Evolutionary conservation across 176 grass and related monocot genomes (phyloP).

Genomic region (Poa pratensis): DNA sequence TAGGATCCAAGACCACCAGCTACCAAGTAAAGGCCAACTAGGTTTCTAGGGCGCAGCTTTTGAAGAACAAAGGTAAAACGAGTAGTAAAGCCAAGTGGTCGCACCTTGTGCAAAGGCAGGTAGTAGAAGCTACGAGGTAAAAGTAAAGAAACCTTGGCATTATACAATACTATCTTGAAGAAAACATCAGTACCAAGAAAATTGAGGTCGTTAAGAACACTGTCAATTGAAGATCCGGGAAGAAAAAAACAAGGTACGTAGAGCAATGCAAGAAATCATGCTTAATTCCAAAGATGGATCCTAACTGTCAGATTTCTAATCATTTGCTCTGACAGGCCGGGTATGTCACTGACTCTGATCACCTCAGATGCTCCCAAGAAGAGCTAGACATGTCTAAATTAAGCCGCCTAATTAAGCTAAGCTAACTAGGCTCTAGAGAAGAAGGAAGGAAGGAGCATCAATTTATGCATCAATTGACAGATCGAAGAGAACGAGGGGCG

Average conservation of each 20-base stretch:
- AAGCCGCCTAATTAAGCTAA: slow-evolving; percentile 49
- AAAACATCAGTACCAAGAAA: background rate
- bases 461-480: slow-evolving; percentile 66
- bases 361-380: slow-evolving; percentile 50
- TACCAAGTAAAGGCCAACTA: slow-evolving; percentile 54
- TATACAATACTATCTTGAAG: background rate
- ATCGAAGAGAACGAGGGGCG: slow-evolving; percentile 38
- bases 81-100: slow-evolving; percentile 53
- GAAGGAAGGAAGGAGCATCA: slow-evolving; percentile 35
- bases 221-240: slow-evolving; percentile 22
- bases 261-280: slow-evolving; percentile 42
- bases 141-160: slow-evolving; percentile 35
- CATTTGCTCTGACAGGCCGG: slow-evolving; percentile 46
- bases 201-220: slow-evolving; percentile 3
- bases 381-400: slow-evolving; percentile 41
- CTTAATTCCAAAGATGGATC: slow-evolving; percentile 41
- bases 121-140: slow-evolving; percentile 36
- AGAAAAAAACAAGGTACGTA: background rate
- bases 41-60: slow-evolving; percentile 74
- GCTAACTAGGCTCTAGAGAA: slow-evolving; percentile 51
- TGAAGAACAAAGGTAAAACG: slow-evolving; percentile 53
- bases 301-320: slow-evolving; percentile 55
- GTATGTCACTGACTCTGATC: slow-evolving; percentile 37
- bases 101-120: slow-evolving; percentile 43
- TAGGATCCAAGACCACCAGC: slow-evolving; percentile 43